Evolutionary conservation across 208 protist species (phyloP).

Genomic region (Polymyxa betae): DNA sequence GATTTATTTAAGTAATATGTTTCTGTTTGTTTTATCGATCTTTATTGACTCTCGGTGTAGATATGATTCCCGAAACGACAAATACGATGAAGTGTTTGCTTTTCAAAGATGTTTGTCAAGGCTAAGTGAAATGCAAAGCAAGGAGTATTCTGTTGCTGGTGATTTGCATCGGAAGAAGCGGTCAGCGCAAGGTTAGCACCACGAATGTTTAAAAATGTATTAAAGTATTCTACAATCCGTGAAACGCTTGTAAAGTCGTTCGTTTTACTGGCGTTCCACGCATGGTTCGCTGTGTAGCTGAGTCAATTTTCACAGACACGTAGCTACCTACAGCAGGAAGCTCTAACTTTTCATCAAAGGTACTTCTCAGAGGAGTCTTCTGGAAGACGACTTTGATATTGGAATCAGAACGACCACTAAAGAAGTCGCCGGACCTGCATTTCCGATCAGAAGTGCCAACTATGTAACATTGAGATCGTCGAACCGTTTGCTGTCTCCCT

Average conservation of each 20-base stretch:
- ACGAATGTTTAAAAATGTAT: too few species aligned
- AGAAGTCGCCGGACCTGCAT: not conserved
- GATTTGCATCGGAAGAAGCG: too few species aligned
- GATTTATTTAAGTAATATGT: too few species aligned
- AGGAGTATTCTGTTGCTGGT: too few species aligned
- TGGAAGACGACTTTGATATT: conserved; percentile 4
- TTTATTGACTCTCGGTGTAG: too few species aligned
- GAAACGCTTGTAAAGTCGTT: not conserved
- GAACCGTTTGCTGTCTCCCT: not conserved
- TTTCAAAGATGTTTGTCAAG: too few species aligned
- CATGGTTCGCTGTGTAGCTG: not conserved
- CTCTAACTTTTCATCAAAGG: not conserved
- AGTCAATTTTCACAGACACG: not conserved
- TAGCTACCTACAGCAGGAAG: not conserved
- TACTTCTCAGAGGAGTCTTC: not conserved
- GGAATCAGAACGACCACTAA: not conserved
- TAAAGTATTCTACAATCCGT: not conserved
- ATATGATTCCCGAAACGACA: too few species aligned
- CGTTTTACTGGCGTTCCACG: not conserved
- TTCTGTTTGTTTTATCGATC: too few species aligned
- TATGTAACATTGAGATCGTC: not conserved
- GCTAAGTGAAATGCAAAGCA: too few species aligned
- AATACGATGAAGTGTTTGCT: too few species aligned
- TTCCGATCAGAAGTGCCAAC: not conserved
- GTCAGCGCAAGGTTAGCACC: too few species aligned